Evolutionary conservation across 257 asterid genomes (phyloP).

Genomic region (Lycium barbarum): DNA sequence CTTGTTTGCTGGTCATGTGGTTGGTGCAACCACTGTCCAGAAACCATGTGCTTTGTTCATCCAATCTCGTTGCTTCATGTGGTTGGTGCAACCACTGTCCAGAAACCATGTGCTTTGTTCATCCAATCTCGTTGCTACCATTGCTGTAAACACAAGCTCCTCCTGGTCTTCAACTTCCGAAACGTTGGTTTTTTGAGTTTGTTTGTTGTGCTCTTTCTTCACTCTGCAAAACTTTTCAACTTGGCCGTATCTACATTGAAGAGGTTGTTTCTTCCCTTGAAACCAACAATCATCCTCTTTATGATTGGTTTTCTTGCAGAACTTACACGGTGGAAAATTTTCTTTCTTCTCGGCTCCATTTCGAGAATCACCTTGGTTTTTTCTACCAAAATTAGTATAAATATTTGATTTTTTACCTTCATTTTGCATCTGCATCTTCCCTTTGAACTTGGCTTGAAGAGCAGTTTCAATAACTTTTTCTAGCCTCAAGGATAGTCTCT

Average conservation of each 20-base stretch:
- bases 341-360: background rate
- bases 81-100: background rate
- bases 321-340: background rate
- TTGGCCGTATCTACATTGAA: constrained; percentile 9
- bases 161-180: background rate
- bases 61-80: too few species aligned
- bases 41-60: background rate
- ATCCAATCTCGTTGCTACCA: background rate
- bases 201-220: background rate
- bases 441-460: background rate
- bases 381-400: background rate
- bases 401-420: background rate
- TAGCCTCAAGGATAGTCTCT: background rate
- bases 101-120: background rate
- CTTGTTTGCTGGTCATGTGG: background rate
- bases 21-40: background rate
- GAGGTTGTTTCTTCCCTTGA: background rate
- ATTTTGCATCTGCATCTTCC: constrained; percentile 1
- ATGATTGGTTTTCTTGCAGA: background rate
- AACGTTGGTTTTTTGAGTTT: background rate
- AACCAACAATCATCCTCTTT: constrained; percentile 1
- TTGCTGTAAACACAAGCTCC: background rate
- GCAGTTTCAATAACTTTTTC: constrained; percentile 13
- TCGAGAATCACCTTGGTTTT: background rate
- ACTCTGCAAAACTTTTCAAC: background rate